These are phyloP conservation scores for Pseudozyma thailandica DNA, from an alignment of 1,284 basidiomycete genomes.

Conservation along the genomic window DNA sequence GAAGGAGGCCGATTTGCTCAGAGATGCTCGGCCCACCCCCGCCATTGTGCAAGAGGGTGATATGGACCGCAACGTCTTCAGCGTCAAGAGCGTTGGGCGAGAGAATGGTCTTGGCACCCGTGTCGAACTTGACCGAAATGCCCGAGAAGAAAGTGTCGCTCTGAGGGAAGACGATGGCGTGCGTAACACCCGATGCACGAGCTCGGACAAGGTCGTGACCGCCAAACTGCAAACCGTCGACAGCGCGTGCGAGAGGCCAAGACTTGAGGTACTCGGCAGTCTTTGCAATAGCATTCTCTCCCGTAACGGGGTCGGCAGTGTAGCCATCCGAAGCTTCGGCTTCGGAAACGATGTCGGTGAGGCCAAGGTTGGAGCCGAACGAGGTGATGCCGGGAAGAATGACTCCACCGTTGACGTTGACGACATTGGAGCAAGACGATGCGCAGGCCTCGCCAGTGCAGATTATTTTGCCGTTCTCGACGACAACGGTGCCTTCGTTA, in stretches of 20 bases:
- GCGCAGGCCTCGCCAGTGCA: conserved; percentile 35
- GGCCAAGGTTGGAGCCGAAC: conserved; percentile 55
- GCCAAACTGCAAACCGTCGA: conserved; percentile 56
- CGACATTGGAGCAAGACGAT: background rate
- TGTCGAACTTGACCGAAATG: conserved; percentile 51
- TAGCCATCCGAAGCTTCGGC: conserved; percentile 46
- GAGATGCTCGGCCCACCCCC: conserved; percentile 72
- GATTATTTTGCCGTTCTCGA: conserved; percentile 37
- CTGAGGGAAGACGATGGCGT: conserved; percentile 71
- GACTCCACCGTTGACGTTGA: conserved; percentile 41
- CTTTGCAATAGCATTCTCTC: conserved; percentile 7
- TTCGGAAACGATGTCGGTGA: conserved; percentile 59
- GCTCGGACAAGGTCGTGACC: conserved; percentile 65
- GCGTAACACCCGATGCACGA: conserved; percentile 73
- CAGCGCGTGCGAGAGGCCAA: conserved; percentile 45
- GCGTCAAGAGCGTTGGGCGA: conserved; percentile 76
- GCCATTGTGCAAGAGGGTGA: conserved; percentile 72
- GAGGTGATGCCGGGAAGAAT: conserved; percentile 53
- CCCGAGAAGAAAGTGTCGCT: conserved; percentile 73
- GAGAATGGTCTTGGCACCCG: conserved; percentile 68
- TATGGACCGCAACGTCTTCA: conserved; percentile 78
- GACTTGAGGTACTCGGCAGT: conserved; percentile 15
- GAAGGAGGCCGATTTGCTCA: conserved; percentile 78
- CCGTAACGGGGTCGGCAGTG: conserved; percentile 21
- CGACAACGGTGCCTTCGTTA: conserved; percentile 21